Percentiles rank a stretch among this genome's conserved stretches.
Evolutionary conservation across 306 rosid genomes (phyloP).

Genomic region (Datisca glomerata): DNA sequence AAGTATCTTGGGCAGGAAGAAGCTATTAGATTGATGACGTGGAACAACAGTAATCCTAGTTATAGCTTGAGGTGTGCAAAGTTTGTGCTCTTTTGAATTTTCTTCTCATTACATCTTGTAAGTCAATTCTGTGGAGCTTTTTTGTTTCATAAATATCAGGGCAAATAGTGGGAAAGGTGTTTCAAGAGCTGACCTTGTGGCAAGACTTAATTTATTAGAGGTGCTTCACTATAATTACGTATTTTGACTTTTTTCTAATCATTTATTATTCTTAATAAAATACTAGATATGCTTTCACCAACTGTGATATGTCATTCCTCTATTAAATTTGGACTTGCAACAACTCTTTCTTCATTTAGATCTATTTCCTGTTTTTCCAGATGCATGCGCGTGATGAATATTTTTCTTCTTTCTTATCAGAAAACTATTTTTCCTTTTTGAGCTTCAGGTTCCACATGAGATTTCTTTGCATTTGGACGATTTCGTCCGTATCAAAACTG

Average conservation of each 20-base stretch:
- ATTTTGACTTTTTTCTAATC: too few relatives aligned
- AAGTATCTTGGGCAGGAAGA: conserved; percentile 78
- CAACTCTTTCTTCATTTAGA: too few relatives aligned
- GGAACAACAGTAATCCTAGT: conserved; percentile 83
- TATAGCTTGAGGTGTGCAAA: conserved; percentile 58
- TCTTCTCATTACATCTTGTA: conserved; percentile 7
- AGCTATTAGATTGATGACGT: conserved; percentile 61
- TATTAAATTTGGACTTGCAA: too few relatives aligned
- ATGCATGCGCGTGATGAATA: too few relatives aligned
- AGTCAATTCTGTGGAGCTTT: conserved; percentile 4
- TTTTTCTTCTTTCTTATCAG: conserved; percentile 1
- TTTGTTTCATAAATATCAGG: conserved; percentile 36
- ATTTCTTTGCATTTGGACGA: conserved; percentile 55
- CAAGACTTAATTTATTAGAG: conserved; percentile 49
- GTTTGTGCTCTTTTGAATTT: conserved; percentile 6
- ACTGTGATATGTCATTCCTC: too few relatives aligned
- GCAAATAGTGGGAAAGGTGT: conserved; percentile 49
- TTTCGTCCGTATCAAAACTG: conserved; percentile 69
- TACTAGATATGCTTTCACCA: too few relatives aligned
- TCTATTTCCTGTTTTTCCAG: too few relatives aligned
- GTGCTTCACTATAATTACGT: conserved; percentile 19
- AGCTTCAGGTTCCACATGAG: conserved; percentile 59
- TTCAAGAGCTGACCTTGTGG: conserved; percentile 63
- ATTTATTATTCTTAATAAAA: too few relatives aligned
- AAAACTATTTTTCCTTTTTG: conserved; percentile 2